Conservation (phyloP, 192 early-diverging fungal species). For the Backusella psychrophila region DNA sequence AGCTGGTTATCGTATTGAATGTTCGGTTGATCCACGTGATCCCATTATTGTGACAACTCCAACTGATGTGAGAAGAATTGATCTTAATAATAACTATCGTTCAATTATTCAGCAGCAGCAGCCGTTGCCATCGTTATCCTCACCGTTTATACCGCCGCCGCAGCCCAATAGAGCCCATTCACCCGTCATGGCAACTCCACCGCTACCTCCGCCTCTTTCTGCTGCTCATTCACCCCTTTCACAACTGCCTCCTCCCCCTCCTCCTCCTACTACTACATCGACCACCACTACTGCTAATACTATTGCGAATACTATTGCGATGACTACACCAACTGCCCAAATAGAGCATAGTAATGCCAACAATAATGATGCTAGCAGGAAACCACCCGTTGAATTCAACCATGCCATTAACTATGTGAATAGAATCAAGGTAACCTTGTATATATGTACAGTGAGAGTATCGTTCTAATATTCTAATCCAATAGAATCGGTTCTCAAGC, state of each 20-base stretch:
- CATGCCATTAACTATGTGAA: constrained; percentile 99
- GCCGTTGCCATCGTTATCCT: background rate
- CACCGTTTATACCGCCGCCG: background rate
- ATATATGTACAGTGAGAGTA: too few relatives aligned
- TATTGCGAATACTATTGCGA: background rate
- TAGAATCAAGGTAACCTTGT: constrained; percentile 78
- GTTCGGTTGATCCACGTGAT: constrained; percentile 72
- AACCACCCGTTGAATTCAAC: constrained; percentile 88
- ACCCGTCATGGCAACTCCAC: constrained; percentile 58
- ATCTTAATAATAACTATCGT: background rate
- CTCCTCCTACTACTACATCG: background rate
- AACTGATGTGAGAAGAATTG: constrained; percentile 52
- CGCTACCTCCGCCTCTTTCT: constrained; percentile 41
- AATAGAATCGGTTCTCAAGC: constrained; percentile 82
- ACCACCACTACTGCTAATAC: too few relatives aligned
- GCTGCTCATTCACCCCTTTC: background rate
- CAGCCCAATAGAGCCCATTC: background rate
- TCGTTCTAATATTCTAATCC: background rate
- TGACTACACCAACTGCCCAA: constrained; percentile 4
- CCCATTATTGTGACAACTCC: constrained; percentile 86
- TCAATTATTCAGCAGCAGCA: background rate
- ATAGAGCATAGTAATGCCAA: background rate
- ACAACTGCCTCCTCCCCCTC: background rate
- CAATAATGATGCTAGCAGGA: background rate
- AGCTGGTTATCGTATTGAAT: constrained; percentile 93